Conservation (phyloP, 371 early-diverging fungal genomes). For the Dinochytrium kinnereticum region DNA sequence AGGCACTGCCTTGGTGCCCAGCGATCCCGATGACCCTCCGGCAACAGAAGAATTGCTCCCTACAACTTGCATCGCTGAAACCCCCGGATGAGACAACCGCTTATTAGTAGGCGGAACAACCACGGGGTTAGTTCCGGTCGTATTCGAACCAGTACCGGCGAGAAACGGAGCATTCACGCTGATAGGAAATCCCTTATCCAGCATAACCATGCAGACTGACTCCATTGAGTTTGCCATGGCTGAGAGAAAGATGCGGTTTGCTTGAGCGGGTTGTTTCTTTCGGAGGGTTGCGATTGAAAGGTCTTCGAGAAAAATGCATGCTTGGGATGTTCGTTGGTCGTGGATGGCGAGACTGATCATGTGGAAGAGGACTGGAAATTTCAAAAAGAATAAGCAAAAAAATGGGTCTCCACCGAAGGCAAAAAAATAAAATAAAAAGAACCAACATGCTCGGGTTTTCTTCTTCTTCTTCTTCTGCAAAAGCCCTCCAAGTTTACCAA, state of each 20-base stretch:
- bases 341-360: conserved; percentile 32
- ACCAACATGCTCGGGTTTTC: conserved; percentile 29
- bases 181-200: conserved; percentile 60
- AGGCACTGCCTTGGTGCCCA: conserved; percentile 2
- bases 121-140: conserved; percentile 1
- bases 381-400: background rate
- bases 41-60: background rate
- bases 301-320: conserved; percentile 37
- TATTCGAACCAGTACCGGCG: background rate
- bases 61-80: background rate
- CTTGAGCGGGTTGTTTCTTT: conserved; percentile 46
- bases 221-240: conserved; percentile 56
- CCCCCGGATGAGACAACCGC: background rate
- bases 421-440: background rate
- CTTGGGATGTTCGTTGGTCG: conserved; percentile 31
- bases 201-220: conserved; percentile 49
- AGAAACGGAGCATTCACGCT: conserved; percentile 53
- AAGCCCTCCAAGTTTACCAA: conserved; percentile 29
- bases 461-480: conserved; percentile 36
- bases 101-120: background rate
- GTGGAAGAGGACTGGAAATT: conserved; percentile 23
- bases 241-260: conserved; percentile 46
- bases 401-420: background rate
- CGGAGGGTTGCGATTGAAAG: conserved; percentile 36
- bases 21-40: background rate